Percentiles rank a stretch among this genome's conserved stretches.
These are phyloP conservation scores for Colletotrichum sojae DNA, from an alignment of 2,329 filamentous ascomycete genomes.

Conservation along the genomic window DNA sequence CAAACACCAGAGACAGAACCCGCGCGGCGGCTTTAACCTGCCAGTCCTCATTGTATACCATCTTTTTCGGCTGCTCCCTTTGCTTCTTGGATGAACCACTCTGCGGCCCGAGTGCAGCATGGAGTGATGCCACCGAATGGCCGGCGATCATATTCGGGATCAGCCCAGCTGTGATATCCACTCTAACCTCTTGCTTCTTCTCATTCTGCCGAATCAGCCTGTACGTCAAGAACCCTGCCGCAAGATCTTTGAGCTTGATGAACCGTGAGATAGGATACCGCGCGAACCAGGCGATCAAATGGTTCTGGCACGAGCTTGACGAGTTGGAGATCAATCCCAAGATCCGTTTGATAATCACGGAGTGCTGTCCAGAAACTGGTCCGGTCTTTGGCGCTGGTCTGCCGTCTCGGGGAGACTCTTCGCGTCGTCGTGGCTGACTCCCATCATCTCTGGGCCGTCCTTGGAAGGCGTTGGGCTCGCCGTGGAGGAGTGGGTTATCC, in stretches of 20 bases:
- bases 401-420: conserved; percentile 14
- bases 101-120: conserved; percentile 78
- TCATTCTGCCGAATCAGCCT: conserved; percentile 80
- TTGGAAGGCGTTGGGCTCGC: conserved; percentile 55
- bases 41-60: conserved; percentile 87
- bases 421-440: not conserved
- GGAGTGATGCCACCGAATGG: conserved; percentile 78
- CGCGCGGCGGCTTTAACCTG: conserved; percentile 86
- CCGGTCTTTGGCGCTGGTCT: conserved; percentile 52
- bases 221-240: conserved; percentile 85
- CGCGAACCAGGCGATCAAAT: conserved; percentile 84
- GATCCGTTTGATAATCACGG: conserved; percentile 87
- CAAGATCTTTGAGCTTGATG: conserved; percentile 80
- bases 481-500: conserved; percentile 81
- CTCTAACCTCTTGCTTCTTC: conserved; percentile 71
- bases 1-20: conserved; percentile 85
- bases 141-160: conserved; percentile 80
- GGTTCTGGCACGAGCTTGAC: conserved; percentile 81
- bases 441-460: conserved; percentile 54
- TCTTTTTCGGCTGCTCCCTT: conserved; percentile 68
- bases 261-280: conserved; percentile 78
- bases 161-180: conserved; percentile 76
- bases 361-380: conserved; percentile 76
- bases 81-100: conserved; percentile 66
- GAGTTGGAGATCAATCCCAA: conserved; percentile 85